Evolutionary conservation across 1,139 yeast genomes (phyloP).

Genomic region (Meyerozyma carpophila): DNA sequence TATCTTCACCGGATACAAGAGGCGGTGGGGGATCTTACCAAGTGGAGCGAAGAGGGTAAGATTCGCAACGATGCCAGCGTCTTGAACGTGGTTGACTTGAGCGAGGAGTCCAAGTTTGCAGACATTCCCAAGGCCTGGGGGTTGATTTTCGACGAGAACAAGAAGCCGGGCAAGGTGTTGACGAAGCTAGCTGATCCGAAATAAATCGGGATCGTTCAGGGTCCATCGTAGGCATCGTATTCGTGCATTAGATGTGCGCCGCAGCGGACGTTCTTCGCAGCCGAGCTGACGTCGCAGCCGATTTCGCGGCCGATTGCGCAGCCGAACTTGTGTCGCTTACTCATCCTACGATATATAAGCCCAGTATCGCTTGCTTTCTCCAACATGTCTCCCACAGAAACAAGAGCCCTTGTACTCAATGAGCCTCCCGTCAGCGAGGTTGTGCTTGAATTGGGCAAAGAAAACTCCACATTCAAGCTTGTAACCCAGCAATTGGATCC

Average conservation of each 20-base stretch:
- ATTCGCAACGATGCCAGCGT: slow-evolving; percentile 24
- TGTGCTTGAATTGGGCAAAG: slow-evolving; percentile 19
- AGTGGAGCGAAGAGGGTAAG: slow-evolving; percentile 36
- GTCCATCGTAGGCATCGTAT: too few species aligned
- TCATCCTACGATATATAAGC: background rate
- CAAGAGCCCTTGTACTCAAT: slow-evolving; percentile 10
- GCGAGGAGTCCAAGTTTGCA: slow-evolving; percentile 23
- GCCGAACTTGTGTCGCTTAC: background rate
- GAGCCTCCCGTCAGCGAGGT: slow-evolving; percentile 13
- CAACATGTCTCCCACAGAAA: background rate
- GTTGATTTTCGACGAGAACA: slow-evolving; percentile 27
- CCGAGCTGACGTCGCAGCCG: too few species aligned
- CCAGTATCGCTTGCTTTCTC: background rate
- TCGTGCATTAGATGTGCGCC: too few species aligned
- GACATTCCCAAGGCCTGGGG: slow-evolving; percentile 43
- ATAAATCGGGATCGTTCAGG: too few species aligned
- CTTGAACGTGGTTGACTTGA: slow-evolving; percentile 31
- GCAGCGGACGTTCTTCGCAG: too few species aligned
- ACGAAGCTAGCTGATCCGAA: slow-evolving; percentile 13
- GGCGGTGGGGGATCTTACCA: slow-evolving; percentile 28
- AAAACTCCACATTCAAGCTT: slow-evolving; percentile 32
- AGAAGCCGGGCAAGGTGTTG: slow-evolving; percentile 27
- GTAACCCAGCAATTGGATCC: slow-evolving; percentile 15
- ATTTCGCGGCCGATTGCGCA: too few species aligned
- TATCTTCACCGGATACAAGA: slow-evolving; percentile 24